A percentile compares a stretch with the other conserved stretches of the same genome.
These are phyloP conservation scores for Phallus indusiatus DNA, from an alignment of 768 basidiomycete genomes.

Conservation along the genomic window DNA sequence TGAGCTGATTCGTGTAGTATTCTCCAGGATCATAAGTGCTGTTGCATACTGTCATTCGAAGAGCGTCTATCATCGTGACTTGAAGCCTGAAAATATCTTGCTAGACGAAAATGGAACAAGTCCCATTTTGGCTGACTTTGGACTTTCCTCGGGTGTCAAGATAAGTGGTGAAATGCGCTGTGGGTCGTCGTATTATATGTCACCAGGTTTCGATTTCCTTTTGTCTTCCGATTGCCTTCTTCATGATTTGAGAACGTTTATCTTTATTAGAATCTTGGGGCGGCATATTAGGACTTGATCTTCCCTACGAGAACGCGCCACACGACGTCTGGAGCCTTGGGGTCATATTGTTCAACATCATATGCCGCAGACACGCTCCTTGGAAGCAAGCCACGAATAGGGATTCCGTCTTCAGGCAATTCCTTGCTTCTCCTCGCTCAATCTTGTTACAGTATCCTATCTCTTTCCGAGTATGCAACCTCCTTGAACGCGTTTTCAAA, in stretches of 20 bases:
- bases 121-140: slow-evolving; percentile 23
- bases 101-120: slow-evolving; percentile 17
- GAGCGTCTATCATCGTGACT: slow-evolving; percentile 41
- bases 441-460: slow-evolving; percentile 81
- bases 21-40: slow-evolving; percentile 37
- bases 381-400: slow-evolving; percentile 81
- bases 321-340: slow-evolving; percentile 98
- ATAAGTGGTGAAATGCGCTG: slow-evolving; percentile 84
- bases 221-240: slow-evolving; percentile 14
- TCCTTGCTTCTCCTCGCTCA: slow-evolving; percentile 69
- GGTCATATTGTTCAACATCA: slow-evolving; percentile 91
- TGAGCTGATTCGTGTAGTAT: slow-evolving; percentile 31
- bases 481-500: slow-evolving; percentile 66
- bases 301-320: slow-evolving; percentile 72
- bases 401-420: slow-evolving; percentile 87
- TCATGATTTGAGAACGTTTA: slow-evolving; percentile 18
- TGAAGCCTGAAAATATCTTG: slow-evolving; percentile 42
- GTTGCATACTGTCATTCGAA: slow-evolving; percentile 37
- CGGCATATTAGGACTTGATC: slow-evolving; percentile 50
- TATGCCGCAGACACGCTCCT: slow-evolving; percentile 81
- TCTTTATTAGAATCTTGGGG: slow-evolving; percentile 73
- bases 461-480: slow-evolving; percentile 59
- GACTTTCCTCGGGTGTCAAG: slow-evolving; percentile 82
- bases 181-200: slow-evolving; percentile 98
- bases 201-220: slow-evolving; percentile 53